Conservation (phyloP, 768 basidiomycete species). For the Nidularia sp. region DNA sequence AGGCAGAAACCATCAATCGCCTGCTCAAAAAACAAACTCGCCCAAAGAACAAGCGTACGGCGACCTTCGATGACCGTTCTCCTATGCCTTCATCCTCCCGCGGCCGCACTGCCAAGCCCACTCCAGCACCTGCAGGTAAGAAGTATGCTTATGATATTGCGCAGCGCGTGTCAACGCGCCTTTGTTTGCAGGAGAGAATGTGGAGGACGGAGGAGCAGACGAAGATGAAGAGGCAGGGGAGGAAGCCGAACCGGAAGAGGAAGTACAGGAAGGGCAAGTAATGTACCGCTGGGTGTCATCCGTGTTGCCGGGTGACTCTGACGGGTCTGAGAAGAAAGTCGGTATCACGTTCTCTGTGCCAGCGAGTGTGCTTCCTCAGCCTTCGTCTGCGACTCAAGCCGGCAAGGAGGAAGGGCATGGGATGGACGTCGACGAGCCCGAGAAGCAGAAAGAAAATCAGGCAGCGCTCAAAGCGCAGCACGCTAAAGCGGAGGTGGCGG, state of each 20-base stretch:
- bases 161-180: too few species aligned
- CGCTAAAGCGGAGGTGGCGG: background rate
- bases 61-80: slow-evolving; percentile 43
- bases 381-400: slow-evolving; percentile 2
- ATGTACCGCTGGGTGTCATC: slow-evolving; percentile 77
- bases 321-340: slow-evolving; percentile 22
- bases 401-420: background rate
- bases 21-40: slow-evolving; percentile 82
- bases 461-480: background rate
- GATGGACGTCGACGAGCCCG: slow-evolving; percentile 9
- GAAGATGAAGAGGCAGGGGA: slow-evolving; percentile 31
- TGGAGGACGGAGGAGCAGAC: slow-evolving; percentile 27
- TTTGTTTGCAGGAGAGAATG: slow-evolving; percentile 1
- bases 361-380: slow-evolving; percentile 1
- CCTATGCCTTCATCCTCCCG: slow-evolving; percentile 15
- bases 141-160: too few species aligned
- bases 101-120: too few species aligned
- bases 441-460: too few species aligned
- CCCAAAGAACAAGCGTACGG: slow-evolving; percentile 57
- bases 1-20: slow-evolving; percentile 88
- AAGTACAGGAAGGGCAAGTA: slow-evolving; percentile 32
- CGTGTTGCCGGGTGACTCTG: slow-evolving; percentile 22
- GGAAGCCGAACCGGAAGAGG: slow-evolving; percentile 23
- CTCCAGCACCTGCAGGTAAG: too few species aligned
- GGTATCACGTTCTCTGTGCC: slow-evolving; percentile 54